These are phyloP conservation scores for Acidomyces sp. DNA, from an alignment of 495 filamentous ascomycete genomes.

Conservation along the genomic window DNA sequence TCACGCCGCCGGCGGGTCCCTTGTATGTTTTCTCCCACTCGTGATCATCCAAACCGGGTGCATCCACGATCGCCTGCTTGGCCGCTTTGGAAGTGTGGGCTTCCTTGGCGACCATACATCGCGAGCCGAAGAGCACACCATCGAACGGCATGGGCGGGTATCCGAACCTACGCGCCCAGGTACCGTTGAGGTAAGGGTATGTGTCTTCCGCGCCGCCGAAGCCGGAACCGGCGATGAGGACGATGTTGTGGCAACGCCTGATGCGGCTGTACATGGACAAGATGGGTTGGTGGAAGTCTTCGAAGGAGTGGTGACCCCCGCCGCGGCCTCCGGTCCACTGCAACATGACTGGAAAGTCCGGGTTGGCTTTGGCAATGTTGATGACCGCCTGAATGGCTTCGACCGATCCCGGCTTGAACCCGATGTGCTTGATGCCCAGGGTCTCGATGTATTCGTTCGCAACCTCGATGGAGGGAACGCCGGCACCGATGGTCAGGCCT, in stretches of 20 bases:
- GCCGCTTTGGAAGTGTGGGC: conserved; percentile 84
- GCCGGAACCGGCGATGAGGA: conserved; percentile 80
- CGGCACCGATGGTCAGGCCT: conserved; percentile 86
- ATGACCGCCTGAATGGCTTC: conserved; percentile 83
- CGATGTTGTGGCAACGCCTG: conserved; percentile 67
- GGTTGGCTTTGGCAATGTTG: conserved; percentile 84
- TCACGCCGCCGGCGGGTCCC: conserved; percentile 76
- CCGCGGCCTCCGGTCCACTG: conserved; percentile 94
- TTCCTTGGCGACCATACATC: conserved; percentile 91
- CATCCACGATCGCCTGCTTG: conserved; percentile 90
- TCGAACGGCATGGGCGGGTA: conserved; percentile 93
- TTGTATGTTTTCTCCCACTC: conserved; percentile 98
- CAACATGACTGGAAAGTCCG: conserved; percentile 74
- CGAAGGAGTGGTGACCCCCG: conserved; percentile 88
- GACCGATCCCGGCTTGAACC: conserved; percentile 85
- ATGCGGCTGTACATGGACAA: conserved; percentile 83
- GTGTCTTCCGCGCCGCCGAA: conserved; percentile 87
- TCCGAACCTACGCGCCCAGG: conserved; percentile 71
- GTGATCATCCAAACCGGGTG: conserved; percentile 69
- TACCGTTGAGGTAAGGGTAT: conserved; percentile 82
- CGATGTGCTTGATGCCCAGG: conserved; percentile 85
- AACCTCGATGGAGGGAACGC: conserved; percentile 86
- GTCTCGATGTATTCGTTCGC: conserved; percentile 89
- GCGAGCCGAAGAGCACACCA: conserved; percentile 77
- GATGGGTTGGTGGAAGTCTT: conserved; percentile 89